phyloP scores from a whole-genome alignment of 805 yeast genomes.

The Cyberlindnera maclurae region DNA sequence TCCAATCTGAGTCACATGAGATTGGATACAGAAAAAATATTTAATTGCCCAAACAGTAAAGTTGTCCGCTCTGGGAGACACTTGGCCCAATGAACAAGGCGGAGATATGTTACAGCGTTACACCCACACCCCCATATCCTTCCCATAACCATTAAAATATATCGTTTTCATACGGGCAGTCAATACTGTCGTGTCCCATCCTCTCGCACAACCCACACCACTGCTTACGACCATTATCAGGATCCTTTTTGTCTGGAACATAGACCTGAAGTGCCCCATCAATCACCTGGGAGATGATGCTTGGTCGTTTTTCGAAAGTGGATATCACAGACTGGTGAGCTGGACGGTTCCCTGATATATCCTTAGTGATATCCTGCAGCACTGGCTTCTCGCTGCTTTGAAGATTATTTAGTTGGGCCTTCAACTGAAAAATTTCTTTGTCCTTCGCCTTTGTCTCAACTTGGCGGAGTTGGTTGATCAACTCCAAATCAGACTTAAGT shows the following conservation, averaged over 20 bases:
- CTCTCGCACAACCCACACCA: constrained; percentile 96
- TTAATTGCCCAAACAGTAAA: neutral
- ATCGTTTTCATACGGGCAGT: constrained; percentile 67
- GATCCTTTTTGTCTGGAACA: constrained; percentile 47
- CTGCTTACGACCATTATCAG: constrained; percentile 62
- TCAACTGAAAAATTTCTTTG: constrained; percentile 17
- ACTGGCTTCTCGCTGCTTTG: neutral
- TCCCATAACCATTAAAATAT: constrained; percentile 11
- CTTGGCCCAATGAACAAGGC: neutral
- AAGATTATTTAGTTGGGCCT: constrained; percentile 10
- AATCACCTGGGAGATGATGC: constrained; percentile 23
- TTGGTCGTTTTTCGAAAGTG: constrained; percentile 14
- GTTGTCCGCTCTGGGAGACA: no score
- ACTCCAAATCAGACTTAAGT: constrained; percentile 38
- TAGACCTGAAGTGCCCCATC: constrained; percentile 40
- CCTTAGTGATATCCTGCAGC: neutral
- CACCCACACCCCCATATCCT: neutral
- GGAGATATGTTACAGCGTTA: neutral
- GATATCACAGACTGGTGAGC: neutral
- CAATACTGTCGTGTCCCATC: constrained; percentile 79
- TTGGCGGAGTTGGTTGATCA: constrained; percentile 28
- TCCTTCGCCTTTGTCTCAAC: constrained; percentile 25
- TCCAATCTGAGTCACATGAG: no score
- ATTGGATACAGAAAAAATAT: no score
- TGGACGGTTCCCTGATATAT: neutral